phyloP scores from a whole-genome alignment of 768 basidiomycete species.

The Candolleomyces aberdarensis region DNA sequence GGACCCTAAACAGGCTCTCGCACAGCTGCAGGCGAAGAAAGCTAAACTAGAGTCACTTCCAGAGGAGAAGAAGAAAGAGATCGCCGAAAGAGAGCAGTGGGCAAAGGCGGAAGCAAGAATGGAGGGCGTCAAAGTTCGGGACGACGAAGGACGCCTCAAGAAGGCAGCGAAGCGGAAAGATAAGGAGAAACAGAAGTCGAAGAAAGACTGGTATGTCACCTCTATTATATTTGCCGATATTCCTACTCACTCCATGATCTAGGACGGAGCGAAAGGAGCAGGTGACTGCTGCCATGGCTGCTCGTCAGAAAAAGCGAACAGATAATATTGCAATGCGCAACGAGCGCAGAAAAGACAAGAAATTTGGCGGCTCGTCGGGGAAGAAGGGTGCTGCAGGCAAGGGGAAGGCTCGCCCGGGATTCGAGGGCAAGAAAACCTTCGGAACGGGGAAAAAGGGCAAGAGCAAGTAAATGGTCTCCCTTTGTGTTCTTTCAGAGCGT shows the following conservation, averaged over 20 bases:
- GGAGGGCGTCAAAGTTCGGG: constrained; percentile 88
- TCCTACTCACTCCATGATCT: constrained; percentile 1
- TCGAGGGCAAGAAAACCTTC: constrained; percentile 76
- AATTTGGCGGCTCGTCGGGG: constrained; percentile 19
- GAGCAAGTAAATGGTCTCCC: constrained; percentile 22
- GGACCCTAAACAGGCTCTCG: constrained; percentile 83
- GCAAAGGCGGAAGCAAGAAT: constrained; percentile 84
- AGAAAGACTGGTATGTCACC: constrained; percentile 73
- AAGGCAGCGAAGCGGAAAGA: constrained; percentile 93
- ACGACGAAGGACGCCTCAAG: constrained; percentile 82
- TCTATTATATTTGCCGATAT: constrained; percentile 3
- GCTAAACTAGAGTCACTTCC: constrained; percentile 74
- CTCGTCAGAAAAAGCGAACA: constrained; percentile 84
- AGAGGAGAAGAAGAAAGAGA: constrained; percentile 77
- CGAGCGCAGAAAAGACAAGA: constrained; percentile 70
- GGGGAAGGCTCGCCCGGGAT: constrained; percentile 73
- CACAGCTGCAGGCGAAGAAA: constrained; percentile 73
- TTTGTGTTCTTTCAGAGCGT: not conserved
- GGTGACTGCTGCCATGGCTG: constrained; percentile 68
- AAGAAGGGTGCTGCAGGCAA: constrained; percentile 23
- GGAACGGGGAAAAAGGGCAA: constrained; percentile 49
- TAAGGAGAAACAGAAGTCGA: constrained; percentile 82
- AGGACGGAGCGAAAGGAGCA: constrained; percentile 91
- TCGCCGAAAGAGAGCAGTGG: constrained; percentile 86
- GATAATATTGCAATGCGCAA: constrained; percentile 89